These are phyloP conservation scores for Quercus rubra DNA, from an alignment of 306 rosid genomes.

Conservation along the genomic window DNA sequence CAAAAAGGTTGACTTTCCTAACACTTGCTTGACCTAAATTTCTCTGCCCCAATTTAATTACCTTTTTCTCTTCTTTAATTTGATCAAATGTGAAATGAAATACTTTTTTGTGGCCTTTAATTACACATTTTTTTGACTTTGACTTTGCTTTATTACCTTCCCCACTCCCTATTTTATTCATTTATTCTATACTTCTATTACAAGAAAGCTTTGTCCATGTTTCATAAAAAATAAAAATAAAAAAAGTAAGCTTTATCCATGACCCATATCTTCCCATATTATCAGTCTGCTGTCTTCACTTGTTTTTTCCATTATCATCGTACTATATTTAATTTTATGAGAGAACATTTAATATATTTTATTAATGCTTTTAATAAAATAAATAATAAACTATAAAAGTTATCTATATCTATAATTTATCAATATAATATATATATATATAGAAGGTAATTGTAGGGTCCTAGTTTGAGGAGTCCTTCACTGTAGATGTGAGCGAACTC, in stretches of 20 bases:
- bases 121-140: conserved; percentile 25
- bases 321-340: too few relatives aligned
- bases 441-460: too few relatives aligned
- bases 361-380: too few relatives aligned
- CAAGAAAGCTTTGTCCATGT: background rate
- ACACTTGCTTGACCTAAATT: conserved; percentile 1
- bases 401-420: too few relatives aligned
- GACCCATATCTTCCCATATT: background rate
- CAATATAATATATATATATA: too few relatives aligned
- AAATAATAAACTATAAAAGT: too few relatives aligned
- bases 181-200: background rate
- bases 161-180: background rate
- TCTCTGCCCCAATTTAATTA: background rate
- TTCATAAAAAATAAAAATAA: too few relatives aligned
- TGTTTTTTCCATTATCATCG: background rate
- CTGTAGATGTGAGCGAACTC: too few relatives aligned
- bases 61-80: background rate
- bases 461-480: too few relatives aligned
- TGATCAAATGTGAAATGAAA: background rate
- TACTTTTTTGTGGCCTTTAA: background rate
- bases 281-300: background rate
- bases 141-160: background rate
- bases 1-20: conserved; percentile 38
- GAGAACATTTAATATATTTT: too few relatives aligned
- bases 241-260: too few relatives aligned